These are phyloP conservation scores for Paraurostyla sp. DNA, from an alignment of 73 alveolate species.

Conservation along the genomic window DNA sequence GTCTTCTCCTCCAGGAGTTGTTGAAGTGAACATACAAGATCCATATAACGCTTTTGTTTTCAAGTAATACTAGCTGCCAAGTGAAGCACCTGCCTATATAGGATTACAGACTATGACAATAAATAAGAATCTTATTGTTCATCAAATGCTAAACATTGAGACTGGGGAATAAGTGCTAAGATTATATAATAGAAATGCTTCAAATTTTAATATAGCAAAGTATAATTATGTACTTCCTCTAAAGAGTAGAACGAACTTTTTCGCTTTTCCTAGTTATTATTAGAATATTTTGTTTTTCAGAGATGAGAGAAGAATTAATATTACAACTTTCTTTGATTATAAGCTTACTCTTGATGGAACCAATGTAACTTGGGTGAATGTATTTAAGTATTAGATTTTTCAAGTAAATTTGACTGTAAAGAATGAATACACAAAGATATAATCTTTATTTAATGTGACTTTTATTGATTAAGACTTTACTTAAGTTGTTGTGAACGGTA, in stretches of 20 bases:
- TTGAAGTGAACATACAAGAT: slow-evolving; percentile 39
- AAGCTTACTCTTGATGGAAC: slow-evolving; percentile 42
- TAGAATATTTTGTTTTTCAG: slow-evolving; percentile 1
- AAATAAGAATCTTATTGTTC: slow-evolving; percentile 17
- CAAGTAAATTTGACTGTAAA: slow-evolving; percentile 5
- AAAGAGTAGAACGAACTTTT: slow-evolving; percentile 24
- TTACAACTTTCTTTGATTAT: slow-evolving; percentile 38
- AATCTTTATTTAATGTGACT: slow-evolving; percentile 4
- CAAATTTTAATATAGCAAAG: not conserved
- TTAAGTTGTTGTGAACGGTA: not conserved
- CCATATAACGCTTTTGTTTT: slow-evolving; percentile 31
- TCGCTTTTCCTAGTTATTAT: slow-evolving; percentile 13
- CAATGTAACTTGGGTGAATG: slow-evolving; percentile 34
- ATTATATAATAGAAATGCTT: slow-evolving; percentile 30
- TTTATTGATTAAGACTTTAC: slow-evolving; percentile 21
- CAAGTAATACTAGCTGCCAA: slow-evolving; percentile 1
- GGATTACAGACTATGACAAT: slow-evolving; percentile 23
- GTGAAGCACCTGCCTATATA: slow-evolving; percentile 15
- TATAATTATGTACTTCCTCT: not conserved
- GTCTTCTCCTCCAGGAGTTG: slow-evolving; percentile 52
- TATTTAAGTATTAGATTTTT: not conserved
- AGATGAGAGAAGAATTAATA: slow-evolving; percentile 36
- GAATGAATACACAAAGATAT: not conserved
- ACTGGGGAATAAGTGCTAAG: not conserved
- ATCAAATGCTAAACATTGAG: not conserved